These are phyloP conservation scores for Eurotiales sp. DNA, from an alignment of 2,329 filamentous ascomycete genomes.

Conservation along the genomic window DNA sequence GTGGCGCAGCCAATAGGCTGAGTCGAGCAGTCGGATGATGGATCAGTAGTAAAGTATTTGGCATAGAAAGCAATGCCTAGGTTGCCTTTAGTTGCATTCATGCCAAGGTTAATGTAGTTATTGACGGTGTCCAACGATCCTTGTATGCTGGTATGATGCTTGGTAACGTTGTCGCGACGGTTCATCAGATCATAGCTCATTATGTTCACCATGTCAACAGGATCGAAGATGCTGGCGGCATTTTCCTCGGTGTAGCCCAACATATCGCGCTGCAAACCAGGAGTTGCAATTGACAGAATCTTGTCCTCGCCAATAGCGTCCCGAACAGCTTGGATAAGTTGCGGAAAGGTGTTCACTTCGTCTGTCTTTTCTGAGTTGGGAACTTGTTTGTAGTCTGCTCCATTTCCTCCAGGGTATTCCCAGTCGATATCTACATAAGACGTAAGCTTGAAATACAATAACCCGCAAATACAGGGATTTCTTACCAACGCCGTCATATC, in stretches of 20 bases:
- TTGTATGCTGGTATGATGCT: slow-evolving; percentile 61
- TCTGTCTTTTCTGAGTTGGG: slow-evolving; percentile 57
- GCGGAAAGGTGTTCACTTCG: slow-evolving; percentile 61
- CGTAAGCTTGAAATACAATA: not conserved
- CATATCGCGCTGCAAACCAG: slow-evolving; percentile 62
- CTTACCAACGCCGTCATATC: slow-evolving; percentile 61
- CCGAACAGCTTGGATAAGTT: slow-evolving; percentile 58
- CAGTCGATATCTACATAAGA: slow-evolving; percentile 60
- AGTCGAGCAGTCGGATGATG: slow-evolving; percentile 43
- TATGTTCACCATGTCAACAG: slow-evolving; percentile 65
- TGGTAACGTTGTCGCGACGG: slow-evolving; percentile 36
- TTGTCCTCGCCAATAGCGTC: slow-evolving; percentile 55
- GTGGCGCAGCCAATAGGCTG: slow-evolving; percentile 58
- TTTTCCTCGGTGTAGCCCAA: slow-evolving; percentile 60
- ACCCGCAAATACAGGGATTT: not conserved
- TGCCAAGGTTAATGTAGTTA: slow-evolving; percentile 57
- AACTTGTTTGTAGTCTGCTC: slow-evolving; percentile 62
- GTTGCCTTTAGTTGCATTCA: slow-evolving; percentile 55
- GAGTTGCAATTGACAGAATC: slow-evolving; percentile 64
- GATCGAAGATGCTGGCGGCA: slow-evolving; percentile 55
- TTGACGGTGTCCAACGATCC: slow-evolving; percentile 54
- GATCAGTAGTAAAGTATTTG: slow-evolving; percentile 61
- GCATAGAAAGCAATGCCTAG: slow-evolving; percentile 67
- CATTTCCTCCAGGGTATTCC: slow-evolving; percentile 62
- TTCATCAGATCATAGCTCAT: slow-evolving; percentile 61